Conservation (phyloP, 805 yeast species). For the Wickerhamiella spandovensis region DNA sequence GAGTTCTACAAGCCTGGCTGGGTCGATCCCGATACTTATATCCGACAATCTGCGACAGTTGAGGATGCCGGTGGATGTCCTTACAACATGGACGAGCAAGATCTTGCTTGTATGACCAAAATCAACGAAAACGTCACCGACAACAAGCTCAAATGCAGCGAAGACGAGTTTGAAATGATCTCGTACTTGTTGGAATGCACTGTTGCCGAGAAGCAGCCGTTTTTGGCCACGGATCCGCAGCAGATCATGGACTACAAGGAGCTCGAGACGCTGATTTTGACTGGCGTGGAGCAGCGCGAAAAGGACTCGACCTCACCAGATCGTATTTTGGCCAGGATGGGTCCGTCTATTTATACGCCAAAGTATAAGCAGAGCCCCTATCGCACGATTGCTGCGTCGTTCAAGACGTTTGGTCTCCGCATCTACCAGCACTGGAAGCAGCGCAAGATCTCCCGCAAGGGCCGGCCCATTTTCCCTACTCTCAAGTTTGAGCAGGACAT, state of each 20-base stretch:
- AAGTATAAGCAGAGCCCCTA: constrained; percentile 12
- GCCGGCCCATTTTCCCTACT: constrained; percentile 58
- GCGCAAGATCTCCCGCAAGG: constrained; percentile 57
- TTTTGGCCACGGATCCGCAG: constrained; percentile 68
- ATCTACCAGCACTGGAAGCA: constrained; percentile 73
- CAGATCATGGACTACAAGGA: constrained; percentile 62
- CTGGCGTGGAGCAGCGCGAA: constrained; percentile 33
- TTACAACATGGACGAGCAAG: constrained; percentile 83
- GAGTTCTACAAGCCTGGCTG: constrained; percentile 59
- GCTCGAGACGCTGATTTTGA: constrained; percentile 35
- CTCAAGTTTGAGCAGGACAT: constrained; percentile 76
- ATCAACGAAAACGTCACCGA: constrained; percentile 19
- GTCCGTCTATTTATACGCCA: constrained; percentile 15
- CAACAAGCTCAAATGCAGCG: constrained; percentile 35
- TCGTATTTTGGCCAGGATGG: constrained; percentile 16
- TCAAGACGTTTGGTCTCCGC: constrained; percentile 41
- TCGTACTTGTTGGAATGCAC: constrained; percentile 61
- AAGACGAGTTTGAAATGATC: constrained; percentile 74
- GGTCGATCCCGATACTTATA: constrained; percentile 61
- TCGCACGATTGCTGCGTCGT: constrained; percentile 16
- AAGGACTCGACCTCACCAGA: constrained; percentile 36
- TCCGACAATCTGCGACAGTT: constrained; percentile 86
- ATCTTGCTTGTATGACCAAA: constrained; percentile 51
- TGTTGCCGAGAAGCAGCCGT: constrained; percentile 76
- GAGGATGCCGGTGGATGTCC: constrained; percentile 83